Percentiles rank a stretch among this genome's conserved stretches.
Conservation (phyloP, 371 early-diverging fungal genomes). For the Rhizopus arrhizus region DNA sequence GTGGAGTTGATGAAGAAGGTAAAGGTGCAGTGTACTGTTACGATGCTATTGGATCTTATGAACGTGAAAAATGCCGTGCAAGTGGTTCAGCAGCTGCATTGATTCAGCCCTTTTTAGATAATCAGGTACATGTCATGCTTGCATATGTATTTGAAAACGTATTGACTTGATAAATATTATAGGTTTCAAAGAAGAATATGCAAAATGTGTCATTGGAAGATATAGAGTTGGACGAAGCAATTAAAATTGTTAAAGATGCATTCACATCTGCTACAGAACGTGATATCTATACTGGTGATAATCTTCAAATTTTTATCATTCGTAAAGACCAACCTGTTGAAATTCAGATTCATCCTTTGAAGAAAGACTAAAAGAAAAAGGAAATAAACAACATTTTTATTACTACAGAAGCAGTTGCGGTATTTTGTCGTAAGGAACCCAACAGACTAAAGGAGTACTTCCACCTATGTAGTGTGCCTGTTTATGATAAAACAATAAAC, state of each 20-base stretch:
- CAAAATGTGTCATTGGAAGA: constrained; percentile 35
- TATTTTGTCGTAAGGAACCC: constrained; percentile 48
- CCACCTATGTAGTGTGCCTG: constrained; percentile 58
- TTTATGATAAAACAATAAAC: constrained; percentile 61
- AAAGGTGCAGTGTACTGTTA: constrained; percentile 93
- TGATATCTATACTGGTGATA: constrained; percentile 99
- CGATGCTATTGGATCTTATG: constrained; percentile 97
- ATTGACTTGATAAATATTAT: too few species aligned
- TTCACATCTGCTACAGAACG: constrained; percentile 99
- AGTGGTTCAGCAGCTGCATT: constrained; percentile 91
- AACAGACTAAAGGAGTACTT: constrained; percentile 61
- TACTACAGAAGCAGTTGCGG: constrained; percentile 1
- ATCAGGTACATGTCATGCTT: constrained; percentile 53
- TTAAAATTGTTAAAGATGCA: constrained; percentile 91
- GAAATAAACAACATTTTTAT: not conserved
- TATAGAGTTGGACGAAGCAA: constrained; percentile 70
- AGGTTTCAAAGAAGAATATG: constrained; percentile 68
- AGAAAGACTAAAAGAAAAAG: constrained; percentile 66
- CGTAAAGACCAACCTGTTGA: constrained; percentile 76
- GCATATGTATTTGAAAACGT: too few species aligned
- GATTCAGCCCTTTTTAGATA: constrained; percentile 99
- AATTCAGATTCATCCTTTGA: constrained; percentile 73
- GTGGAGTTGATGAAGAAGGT: constrained; percentile 92
- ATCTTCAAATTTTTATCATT: constrained; percentile 92
- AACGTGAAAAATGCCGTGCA: constrained; percentile 78